Conservation (phyloP, 768 basidiomycete genomes). For the Auricularia auricula-judae region DNA sequence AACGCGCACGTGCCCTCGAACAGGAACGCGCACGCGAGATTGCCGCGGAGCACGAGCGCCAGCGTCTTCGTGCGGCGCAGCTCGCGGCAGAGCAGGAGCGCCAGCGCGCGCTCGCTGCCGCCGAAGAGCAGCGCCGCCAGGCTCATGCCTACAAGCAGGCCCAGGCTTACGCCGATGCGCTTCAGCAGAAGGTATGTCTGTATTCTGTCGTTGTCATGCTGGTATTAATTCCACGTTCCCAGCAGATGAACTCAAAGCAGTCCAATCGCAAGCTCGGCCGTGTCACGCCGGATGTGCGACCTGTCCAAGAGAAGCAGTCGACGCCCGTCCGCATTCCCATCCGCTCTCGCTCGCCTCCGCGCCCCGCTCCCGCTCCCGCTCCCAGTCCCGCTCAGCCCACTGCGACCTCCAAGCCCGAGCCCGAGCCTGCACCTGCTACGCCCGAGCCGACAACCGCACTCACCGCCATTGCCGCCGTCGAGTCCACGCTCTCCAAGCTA, state of each 20-base stretch:
- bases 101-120: background rate
- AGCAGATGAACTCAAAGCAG: background rate
- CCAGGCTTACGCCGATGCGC: background rate
- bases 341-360: background rate
- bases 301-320: background rate
- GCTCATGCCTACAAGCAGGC: background rate
- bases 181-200: background rate
- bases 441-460: background rate
- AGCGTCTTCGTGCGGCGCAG: background rate
- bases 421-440: background rate
- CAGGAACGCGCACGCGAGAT: no score
- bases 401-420: background rate
- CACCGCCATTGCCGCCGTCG: constrained; percentile 6
- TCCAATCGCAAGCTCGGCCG: background rate
- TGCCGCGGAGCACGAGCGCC: no score
- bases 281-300: background rate
- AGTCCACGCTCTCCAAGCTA: constrained; percentile 14
- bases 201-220: background rate
- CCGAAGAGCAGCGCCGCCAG: background rate
- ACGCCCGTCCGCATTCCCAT: background rate
- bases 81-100: background rate
- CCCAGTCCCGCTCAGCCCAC: background rate
- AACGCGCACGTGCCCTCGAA: background rate
- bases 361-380: background rate
- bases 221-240: background rate